A percentile compares a stretch with the other conserved stretches of the same genome.
Evolutionary conservation across 2,329 filamentous ascomycete genomes (phyloP).

Genomic region (Parastagonospora avenae): DNA sequence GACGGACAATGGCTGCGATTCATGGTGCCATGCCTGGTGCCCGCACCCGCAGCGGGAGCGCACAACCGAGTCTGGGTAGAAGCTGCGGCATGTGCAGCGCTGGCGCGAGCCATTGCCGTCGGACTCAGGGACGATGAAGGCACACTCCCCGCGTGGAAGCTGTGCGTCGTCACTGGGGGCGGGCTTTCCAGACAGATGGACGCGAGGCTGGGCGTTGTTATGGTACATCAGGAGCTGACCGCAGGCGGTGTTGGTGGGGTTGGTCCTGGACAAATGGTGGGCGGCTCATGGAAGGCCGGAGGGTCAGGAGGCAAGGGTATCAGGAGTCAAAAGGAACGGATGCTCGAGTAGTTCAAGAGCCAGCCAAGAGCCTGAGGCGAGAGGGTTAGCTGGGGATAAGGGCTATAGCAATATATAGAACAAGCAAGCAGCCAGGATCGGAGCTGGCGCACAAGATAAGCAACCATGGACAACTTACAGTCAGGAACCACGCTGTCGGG

Average conservation of each 20-base stretch:
- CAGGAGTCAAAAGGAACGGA: constrained; percentile 6
- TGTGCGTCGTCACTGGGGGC: constrained; percentile 33
- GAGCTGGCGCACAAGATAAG: constrained; percentile 41
- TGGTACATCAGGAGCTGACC: constrained; percentile 46
- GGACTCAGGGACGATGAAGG: constrained; percentile 38
- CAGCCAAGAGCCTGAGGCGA: constrained; percentile 16
- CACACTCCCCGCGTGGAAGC: constrained; percentile 47
- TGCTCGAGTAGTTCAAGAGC: constrained; percentile 10
- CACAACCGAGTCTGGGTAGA: constrained; percentile 45
- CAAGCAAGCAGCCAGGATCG: constrained; percentile 26
- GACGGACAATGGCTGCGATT: constrained; percentile 39
- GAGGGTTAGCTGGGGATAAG: constrained; percentile 32
- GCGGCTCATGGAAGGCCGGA: constrained; percentile 42
- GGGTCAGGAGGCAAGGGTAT: neutral
- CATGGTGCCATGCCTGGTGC: constrained; percentile 55
- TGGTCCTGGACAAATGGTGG: constrained; percentile 24
- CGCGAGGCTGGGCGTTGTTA: constrained; percentile 36
- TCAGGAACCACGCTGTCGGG: constrained; percentile 24
- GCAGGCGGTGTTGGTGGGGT: constrained; percentile 28
- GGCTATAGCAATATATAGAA: constrained; percentile 37
- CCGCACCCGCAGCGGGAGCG: constrained; percentile 53
- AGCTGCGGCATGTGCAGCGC: constrained; percentile 53
- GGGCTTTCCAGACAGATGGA: constrained; percentile 37
- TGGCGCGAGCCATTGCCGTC: constrained; percentile 35
- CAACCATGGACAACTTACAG: constrained; percentile 28